phyloP scores from a whole-genome alignment of 495 filamentous ascomycete genomes.

The Neurospora sp. region DNA sequence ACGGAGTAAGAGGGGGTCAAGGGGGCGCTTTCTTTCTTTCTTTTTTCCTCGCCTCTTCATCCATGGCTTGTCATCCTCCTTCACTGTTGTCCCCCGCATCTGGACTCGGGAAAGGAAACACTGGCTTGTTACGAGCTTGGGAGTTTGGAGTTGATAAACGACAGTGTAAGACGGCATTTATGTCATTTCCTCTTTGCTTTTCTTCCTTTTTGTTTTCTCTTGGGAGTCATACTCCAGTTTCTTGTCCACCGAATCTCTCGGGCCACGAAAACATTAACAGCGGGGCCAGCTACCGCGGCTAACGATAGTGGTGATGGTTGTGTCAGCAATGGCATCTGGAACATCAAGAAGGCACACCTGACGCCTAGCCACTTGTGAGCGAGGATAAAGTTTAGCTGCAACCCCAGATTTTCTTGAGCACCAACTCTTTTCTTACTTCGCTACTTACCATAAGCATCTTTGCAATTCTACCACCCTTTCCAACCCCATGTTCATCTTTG shows the following conservation, averaged over 20 bases:
- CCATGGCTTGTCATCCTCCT: not conserved
- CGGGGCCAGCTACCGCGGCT: not conserved
- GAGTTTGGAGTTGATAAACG: not conserved
- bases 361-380: not conserved
- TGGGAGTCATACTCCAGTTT: not conserved
- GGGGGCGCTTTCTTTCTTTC: fast-evolving
- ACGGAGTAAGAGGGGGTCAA: not conserved
- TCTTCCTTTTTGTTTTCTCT: not conserved
- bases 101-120: not conserved
- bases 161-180: not conserved
- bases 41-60: not conserved
- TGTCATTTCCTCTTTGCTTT: not conserved
- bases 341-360: not conserved
- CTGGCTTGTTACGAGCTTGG: not conserved
- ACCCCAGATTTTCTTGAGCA: not conserved
- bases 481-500: too few species aligned
- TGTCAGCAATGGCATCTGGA: not conserved
- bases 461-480: too few species aligned
- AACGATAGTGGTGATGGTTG: not conserved
- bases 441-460: too few species aligned
- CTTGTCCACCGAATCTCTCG: not conserved
- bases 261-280: not conserved
- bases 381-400: not conserved
- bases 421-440: not conserved
- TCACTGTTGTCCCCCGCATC: not conserved